These are phyloP conservation scores for Astragalus membranaceus DNA, from an alignment of 306 rosid genomes.

Conservation along the genomic window DNA sequence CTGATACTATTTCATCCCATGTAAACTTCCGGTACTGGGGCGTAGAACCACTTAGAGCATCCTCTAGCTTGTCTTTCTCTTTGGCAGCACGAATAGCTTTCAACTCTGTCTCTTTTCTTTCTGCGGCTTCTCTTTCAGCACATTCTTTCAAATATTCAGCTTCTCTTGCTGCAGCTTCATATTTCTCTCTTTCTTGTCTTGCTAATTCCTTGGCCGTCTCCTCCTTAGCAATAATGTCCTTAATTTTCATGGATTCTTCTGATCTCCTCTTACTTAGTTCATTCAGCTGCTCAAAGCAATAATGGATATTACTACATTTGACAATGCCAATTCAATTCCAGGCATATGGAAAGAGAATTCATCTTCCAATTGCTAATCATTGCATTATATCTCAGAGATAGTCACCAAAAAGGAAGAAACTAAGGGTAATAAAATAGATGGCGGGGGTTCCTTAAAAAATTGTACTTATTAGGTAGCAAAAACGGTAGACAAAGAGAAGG, in stretches of 20 bases:
- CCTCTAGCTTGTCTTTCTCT: conserved; percentile 69
- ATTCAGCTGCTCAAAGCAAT: conserved; percentile 46
- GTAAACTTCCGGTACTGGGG: conserved; percentile 50
- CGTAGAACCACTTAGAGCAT: conserved; percentile 52
- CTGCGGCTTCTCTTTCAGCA: conserved; percentile 63
- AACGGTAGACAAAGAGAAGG: not conserved
- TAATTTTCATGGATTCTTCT: conserved; percentile 56
- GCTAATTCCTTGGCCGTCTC: conserved; percentile 48
- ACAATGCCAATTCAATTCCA: not conserved
- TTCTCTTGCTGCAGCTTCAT: conserved; percentile 56
- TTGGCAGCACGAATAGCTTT: conserved; percentile 49
- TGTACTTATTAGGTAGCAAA: conserved; percentile 11
- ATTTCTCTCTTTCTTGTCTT: conserved; percentile 48
- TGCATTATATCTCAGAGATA: not conserved
- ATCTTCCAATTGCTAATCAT: not conserved
- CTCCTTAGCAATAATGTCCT: conserved; percentile 51
- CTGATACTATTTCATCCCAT: conserved; percentile 82
- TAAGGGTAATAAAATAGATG: no score
- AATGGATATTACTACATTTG: conserved; percentile 21
- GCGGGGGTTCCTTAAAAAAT: no score
- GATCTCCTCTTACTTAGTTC: conserved; percentile 43
- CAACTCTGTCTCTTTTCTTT: conserved; percentile 62
- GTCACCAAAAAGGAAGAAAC: no score
- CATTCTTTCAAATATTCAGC: conserved; percentile 49
- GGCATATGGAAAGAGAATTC: not conserved